These are phyloP conservation scores for Linum trigynum DNA, from an alignment of 345 rosid species.

Conservation along the genomic window DNA sequence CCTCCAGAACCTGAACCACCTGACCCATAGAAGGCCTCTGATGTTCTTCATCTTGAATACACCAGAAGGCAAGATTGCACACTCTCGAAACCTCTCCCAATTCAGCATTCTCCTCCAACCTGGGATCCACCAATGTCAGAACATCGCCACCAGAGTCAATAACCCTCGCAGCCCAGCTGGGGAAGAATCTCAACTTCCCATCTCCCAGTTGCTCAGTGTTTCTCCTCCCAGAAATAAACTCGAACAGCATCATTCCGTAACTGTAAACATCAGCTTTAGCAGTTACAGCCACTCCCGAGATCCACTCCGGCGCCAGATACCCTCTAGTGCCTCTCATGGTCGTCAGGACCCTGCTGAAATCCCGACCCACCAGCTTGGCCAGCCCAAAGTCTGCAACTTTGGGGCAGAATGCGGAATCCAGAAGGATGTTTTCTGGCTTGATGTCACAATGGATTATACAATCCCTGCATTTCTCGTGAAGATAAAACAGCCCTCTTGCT, in stretches of 20 bases:
- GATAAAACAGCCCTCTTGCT: conserved; percentile 68
- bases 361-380: conserved; percentile 75
- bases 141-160: conserved; percentile 40
- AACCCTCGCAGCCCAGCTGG: conserved; percentile 42
- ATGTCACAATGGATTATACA: conserved; percentile 86
- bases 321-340: conserved; percentile 87
- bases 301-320: conserved; percentile 89
- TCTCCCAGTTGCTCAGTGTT: conserved; percentile 48
- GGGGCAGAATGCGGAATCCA: conserved; percentile 54
- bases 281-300: conserved; percentile 71
- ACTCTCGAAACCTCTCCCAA: conserved; percentile 50
- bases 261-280: conserved; percentile 86
- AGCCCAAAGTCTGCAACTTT: conserved; percentile 85
- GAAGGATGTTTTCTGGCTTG: conserved; percentile 78
- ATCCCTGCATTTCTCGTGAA: conserved; percentile 76
- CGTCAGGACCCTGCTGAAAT: conserved; percentile 73
- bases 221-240: conserved; percentile 67
- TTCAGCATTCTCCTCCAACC: conserved; percentile 33
- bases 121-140: conserved; percentile 43
- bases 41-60: conserved; percentile 72
- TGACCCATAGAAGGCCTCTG: conserved; percentile 75
- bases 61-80: conserved; percentile 75
- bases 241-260: conserved; percentile 86
- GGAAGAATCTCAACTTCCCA: conserved; percentile 47
- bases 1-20: conserved; percentile 78